Base-by-base conservation (phyloP, 2,329 filamentous ascomycete genomes). In the Trichothecium roseum region DNA sequence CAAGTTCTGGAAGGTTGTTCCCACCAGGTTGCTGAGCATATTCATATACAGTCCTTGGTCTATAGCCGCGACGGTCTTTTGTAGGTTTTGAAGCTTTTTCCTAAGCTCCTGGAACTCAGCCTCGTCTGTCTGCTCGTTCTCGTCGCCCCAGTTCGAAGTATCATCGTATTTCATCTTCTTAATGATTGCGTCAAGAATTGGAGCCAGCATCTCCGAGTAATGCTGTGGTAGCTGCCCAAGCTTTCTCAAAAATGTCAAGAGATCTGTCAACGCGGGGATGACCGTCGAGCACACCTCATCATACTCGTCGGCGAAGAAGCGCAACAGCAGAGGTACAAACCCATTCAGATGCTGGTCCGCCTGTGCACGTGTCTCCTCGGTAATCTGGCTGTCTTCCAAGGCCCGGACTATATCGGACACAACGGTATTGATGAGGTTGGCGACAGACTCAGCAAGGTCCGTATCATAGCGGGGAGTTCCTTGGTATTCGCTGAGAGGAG, bases 151-250 rank as follows among this genome's bases (percentile, higher is more conserved):
- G 15, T 75, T 81, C 2, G 84, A 83, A 5, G 89, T 95, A 54
- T 95, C 89, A 49, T 98, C 91, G 52, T 94, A 96, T 53, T 89
- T 81, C 87, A 96, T 95, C 64, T 98, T 98, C 37, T 76, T 70
- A 40, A 98, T 83, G 48, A 96, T 89, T 37, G 87, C 86, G 55
- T 94, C 85, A 39, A 98, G 66, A 35, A 96, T 87, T 4, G 86
- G 84, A 18, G 84, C 76, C 10, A 98, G 69, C 72, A 94, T 91
- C 35, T 75, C 70, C n/a, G 76, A 69, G 56, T 94, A 91, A 37
- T 83, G 74, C 32, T 71, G 62, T 14, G 83, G 78, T n/a, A 93
- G 67, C 15, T 76, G 68, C 10, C 80, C 73, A 27, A 87, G 68
- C 58, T 88, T 94, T 38, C 91, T 81, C 44, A 96, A 73, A 55